Conservation (phyloP, 225 moss, liverwort and hornwort genomes). For the Physcomitrellopsis africana region DNA sequence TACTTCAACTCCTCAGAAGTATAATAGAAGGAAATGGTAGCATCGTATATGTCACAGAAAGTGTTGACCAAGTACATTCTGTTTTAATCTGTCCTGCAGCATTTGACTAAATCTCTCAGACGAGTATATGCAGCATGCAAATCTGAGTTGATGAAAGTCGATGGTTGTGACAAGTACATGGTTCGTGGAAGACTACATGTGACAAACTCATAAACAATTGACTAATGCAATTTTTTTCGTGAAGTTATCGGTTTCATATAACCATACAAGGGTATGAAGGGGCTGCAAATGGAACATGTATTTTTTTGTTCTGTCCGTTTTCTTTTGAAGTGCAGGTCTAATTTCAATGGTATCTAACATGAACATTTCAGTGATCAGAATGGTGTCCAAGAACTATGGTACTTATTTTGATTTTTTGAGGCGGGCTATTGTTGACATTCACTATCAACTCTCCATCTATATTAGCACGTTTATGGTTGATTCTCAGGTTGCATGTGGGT, state of each 20-base stretch:
- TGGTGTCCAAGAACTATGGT: not conserved
- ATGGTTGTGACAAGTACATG: conserved; percentile 74
- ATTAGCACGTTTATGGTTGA: conserved; percentile 18
- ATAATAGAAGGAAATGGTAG: not conserved
- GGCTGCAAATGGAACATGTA: not conserved
- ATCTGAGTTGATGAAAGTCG: conserved; percentile 78
- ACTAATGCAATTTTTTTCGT: conserved; percentile 7
- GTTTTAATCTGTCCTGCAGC: conserved; percentile 49
- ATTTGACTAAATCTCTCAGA: conserved; percentile 78
- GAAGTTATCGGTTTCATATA: not conserved
- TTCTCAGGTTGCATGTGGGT: conserved; percentile 76
- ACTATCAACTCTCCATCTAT: not conserved
- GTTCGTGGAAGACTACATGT: conserved; percentile 36
- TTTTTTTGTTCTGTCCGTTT: not conserved
- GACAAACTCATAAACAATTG: conserved; percentile 7
- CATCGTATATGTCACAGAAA: not conserved
- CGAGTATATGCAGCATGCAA: conserved; percentile 69
- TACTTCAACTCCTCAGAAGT: conserved; percentile 2
- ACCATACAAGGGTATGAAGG: not conserved
- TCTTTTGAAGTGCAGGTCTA: conserved; percentile 2
- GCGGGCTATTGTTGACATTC: not conserved
- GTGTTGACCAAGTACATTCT: conserved; percentile 5
- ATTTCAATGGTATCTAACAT: conserved; percentile 1
- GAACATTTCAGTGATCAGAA: conserved; percentile 5
- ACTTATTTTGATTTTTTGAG: not conserved